Percentiles rank a stretch among this genome's conserved stretches.
These are phyloP conservation scores for Wickerhamomyces ciferrii DNA, from an alignment of 805 yeast genomes.

Conservation along the genomic window DNA sequence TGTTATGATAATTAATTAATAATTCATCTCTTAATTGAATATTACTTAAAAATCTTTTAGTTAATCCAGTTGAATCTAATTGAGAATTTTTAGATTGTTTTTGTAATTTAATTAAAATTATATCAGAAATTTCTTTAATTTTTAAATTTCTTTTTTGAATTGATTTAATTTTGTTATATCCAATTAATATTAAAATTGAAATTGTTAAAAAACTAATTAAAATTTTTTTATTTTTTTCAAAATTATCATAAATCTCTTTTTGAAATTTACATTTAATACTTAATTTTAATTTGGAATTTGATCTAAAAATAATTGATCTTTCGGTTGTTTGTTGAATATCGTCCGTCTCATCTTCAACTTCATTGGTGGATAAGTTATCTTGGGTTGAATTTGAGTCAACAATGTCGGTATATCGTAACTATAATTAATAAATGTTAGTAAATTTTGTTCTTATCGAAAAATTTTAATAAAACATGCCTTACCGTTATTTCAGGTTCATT, in stretches of 20 bases:
- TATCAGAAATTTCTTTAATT: conserved; percentile 39
- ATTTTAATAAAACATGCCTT: conserved; percentile 69
- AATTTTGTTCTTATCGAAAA: too few species aligned
- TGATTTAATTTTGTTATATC: conserved; percentile 30
- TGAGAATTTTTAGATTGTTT: conserved; percentile 34
- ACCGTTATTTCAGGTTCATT: conserved; percentile 67
- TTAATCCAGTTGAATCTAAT: conserved; percentile 29
- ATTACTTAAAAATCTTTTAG: conserved; percentile 50
- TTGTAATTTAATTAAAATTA: conserved; percentile 46
- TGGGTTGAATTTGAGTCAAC: conserved; percentile 36
- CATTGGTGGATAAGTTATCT: conserved; percentile 32
- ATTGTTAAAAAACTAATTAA: conserved; percentile 10
- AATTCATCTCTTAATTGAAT: conserved; percentile 70
- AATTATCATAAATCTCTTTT: conserved; percentile 39
- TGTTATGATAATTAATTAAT: conserved; percentile 27
- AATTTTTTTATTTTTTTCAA: conserved; percentile 21
- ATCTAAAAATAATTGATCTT: conserved; percentile 50
- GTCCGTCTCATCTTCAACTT: conserved; percentile 31
- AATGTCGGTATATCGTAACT: conserved; percentile 24
- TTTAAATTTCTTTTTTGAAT: conserved; percentile 33
- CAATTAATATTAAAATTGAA: conserved; percentile 9
- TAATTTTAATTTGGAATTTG: conserved; percentile 64
- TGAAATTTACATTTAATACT: conserved; percentile 51
- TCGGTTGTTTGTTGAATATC: conserved; percentile 30
- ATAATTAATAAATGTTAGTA: conserved; percentile 17